Evolutionary conservation across 495 filamentous ascomycete species (phyloP), one percentile per base, ranked within the genome.

Genomic region (Bryoglossum gracile): DNA sequence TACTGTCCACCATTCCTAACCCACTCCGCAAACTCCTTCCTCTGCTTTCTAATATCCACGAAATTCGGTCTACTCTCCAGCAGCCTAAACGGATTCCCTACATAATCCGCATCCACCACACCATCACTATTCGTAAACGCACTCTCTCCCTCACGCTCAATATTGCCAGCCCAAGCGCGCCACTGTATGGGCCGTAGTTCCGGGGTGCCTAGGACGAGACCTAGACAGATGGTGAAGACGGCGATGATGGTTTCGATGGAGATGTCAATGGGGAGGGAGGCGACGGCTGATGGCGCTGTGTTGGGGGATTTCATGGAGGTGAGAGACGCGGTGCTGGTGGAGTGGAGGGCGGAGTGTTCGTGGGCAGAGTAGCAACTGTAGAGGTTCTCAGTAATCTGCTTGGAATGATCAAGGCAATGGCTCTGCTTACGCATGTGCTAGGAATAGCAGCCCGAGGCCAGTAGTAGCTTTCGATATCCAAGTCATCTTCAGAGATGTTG

Each of bases 301-400:
- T 48, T 66, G 58, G 32, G 68, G 58, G 53, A 43, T 8, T 74
- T 59, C 26, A 56, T 39, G 19, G 76, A 73, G 43, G 75, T 64
- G 43, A 70, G 52, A 25, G 76, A 68, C 35, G 75, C 63, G 43
- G 74, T 67, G 45, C 65, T 65, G 55, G 72, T 76, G 37, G 81
- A 77, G 58, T 77, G 77, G 43, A 89, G 74, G 11, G 81, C 71
- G 33, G 85, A 82, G 63, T 90, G 83, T 66, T 94, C 87, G 55
- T 89, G 82, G 33, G 87, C 86, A 43, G 87, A 94, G 66, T 90
- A 94, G 63, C 83, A 87, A 41, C 87, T 91, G 50, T 36, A 4
- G 17, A 36, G 17, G 2, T 18, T 42, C 40, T 32, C 35, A 14
- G 33, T 21, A 33, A 26, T 28, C 33, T 22, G 37, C 28, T 14